Evolutionary conservation across 306 rosid species (phyloP).

Genomic region (Vachellia pachyceras): DNA sequence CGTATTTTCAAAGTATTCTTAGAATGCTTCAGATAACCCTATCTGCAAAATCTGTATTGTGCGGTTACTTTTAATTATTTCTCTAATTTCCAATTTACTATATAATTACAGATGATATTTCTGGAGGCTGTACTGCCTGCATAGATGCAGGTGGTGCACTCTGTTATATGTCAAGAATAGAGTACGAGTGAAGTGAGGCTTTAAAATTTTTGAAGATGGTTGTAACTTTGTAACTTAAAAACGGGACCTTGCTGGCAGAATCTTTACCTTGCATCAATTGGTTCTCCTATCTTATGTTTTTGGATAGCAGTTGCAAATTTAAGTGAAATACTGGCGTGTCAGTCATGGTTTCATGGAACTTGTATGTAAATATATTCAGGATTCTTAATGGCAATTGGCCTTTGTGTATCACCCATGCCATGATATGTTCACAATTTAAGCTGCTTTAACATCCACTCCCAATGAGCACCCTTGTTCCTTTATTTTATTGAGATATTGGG

Average conservation of each 20-base stretch:
- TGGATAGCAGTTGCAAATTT: constrained; percentile 1
- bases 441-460: background rate
- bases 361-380: background rate
- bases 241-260: background rate
- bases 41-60: background rate
- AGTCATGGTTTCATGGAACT: background rate
- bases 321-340: background rate
- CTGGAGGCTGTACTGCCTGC: constrained; percentile 7
- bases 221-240: background rate
- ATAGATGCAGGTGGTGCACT: background rate
- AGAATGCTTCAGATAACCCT: background rate
- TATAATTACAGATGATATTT: constrained; percentile 6
- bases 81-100: background rate
- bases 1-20: background rate
- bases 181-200: background rate
- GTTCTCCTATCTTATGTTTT: background rate
- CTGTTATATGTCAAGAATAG: constrained; percentile 6
- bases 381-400: background rate
- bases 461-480: constrained; percentile 1
- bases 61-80: constrained; percentile 11
- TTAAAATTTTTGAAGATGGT: background rate
- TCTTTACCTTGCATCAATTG: background rate
- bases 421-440: background rate
- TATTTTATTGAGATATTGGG: background rate
- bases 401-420: background rate